Percentiles rank a stretch among this genome's conserved stretches.
These are phyloP conservation scores for Leccinum subgranulosum DNA, from an alignment of 768 basidiomycete genomes.

Conservation along the genomic window DNA sequence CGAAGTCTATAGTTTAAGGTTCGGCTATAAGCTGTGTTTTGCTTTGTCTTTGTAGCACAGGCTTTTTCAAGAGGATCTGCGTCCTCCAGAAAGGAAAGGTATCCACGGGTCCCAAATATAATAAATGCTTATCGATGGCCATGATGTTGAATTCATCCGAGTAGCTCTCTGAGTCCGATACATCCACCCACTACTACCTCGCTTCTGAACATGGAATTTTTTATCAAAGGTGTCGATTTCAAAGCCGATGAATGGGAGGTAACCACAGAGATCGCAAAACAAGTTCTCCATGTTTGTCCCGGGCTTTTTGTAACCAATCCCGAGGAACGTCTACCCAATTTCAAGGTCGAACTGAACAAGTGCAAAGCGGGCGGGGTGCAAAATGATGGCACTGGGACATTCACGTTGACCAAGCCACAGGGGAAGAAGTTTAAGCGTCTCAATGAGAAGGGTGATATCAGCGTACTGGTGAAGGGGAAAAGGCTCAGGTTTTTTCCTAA, in stretches of 20 bases:
- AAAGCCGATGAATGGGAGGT: conserved; percentile 53
- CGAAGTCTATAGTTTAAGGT: neutral
- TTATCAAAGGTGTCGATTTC: conserved; percentile 31
- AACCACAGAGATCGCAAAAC: conserved; percentile 48
- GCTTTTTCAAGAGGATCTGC: conserved; percentile 3
- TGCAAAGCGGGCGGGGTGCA: conserved; percentile 48
- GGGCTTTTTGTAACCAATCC: conserved; percentile 25
- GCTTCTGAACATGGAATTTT: conserved; percentile 36
- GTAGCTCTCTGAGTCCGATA: neutral
- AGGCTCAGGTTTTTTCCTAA: conserved; percentile 34
- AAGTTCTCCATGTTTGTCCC: conserved; percentile 47
- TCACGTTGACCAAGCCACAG: conserved; percentile 29
- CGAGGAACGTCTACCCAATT: conserved; percentile 47
- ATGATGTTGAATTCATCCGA: neutral
- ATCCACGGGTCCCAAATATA: neutral
- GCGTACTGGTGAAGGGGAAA: conserved; percentile 38
- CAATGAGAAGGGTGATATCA: conserved; percentile 36
- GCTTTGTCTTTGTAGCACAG: no score
- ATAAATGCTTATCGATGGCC: conserved; percentile 6
- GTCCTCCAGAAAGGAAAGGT: conserved; percentile 5
- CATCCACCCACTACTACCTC: neutral
- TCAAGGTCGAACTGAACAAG: conserved; percentile 52
- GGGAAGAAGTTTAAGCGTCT: conserved; percentile 48
- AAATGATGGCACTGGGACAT: conserved; percentile 51
- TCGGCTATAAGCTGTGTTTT: neutral